Base-by-base conservation (phyloP, 345 rosid species). In the Euphorbia tirucalli region DNA sequence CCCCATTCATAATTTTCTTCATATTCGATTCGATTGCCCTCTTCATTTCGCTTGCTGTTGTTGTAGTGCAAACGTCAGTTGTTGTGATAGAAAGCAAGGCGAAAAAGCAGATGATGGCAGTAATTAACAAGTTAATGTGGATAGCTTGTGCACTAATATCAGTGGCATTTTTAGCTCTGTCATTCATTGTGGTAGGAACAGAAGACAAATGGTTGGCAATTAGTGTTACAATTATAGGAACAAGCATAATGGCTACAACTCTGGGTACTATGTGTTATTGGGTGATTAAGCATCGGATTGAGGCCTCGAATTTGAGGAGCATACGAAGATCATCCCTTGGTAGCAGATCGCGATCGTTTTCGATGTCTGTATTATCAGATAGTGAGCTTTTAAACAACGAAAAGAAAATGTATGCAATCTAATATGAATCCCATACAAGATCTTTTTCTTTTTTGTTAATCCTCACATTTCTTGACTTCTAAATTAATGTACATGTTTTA, bases 81-180 rank as follows among this genome's bases (percentile, higher is more conserved):
- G 96, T 94, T 5, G 97, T 91, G 61, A 94, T 91, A 32, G 96
- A 91, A 67, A 88, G 91, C 78, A 94, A 90, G 81, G 97, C 95
- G 0, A 91, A 94, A 88, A 94, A 90, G 88, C 93, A 88, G 63
- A 82, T 91, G 97, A 94, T 94, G 98, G 91, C 95, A 3, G 72
- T 91, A 11, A 94, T 94, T 55, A 94, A 94, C 82, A 94, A 94
- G 81, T 50, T 94, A 74, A 90, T 91, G 98, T 94, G 98, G 98
- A 74, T 90, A 28, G 98, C 98, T 35, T 93, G 98, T 54, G 89
- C 84, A 61, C 90, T 93, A 61, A 68, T 93, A 19, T 86, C 97
- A 1, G 93, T 93, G 0, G 96, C 97, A 15, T 88, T 82, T 59
- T 80, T 91, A 60, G 87, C 98, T 22, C 86, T 93, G 30, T 84